Percentiles rank a stretch among this genome's conserved stretches.
phyloP scores from a whole-genome alignment of 768 basidiomycete genomes.

The Lactifluus piperatus region DNA sequence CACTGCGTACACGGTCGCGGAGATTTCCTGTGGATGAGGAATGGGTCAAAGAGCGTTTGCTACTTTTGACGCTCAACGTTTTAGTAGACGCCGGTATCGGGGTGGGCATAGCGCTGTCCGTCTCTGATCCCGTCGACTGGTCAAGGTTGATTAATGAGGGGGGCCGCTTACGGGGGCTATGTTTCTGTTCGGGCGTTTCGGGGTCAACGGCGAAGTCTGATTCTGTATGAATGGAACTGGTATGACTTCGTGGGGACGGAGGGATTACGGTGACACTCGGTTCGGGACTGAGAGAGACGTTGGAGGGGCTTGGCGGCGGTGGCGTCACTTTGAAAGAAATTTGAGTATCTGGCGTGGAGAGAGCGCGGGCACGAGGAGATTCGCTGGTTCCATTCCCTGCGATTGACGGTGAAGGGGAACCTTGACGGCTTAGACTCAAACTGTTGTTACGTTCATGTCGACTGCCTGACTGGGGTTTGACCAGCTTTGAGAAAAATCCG shows the following conservation, averaged over 20 bases:
- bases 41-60: constrained; percentile 4
- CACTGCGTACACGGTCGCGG: constrained; percentile 14
- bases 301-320: background rate
- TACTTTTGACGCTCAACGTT: background rate
- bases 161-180: constrained; percentile 10
- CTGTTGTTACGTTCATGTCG: background rate
- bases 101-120: constrained; percentile 12
- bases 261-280: constrained; percentile 29
- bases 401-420: background rate
- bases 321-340: background rate
- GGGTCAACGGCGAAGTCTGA: constrained; percentile 1
- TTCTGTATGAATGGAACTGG: constrained; percentile 20
- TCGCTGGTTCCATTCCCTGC: background rate
- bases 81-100: constrained; percentile 8
- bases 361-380: background rate
- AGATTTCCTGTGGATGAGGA: constrained; percentile 18
- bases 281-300: constrained; percentile 21
- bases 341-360: background rate
- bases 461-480: background rate
- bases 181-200: constrained; percentile 6
- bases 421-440: background rate
- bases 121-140: background rate
- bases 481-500: constrained; percentile 7
- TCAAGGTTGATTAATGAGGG: constrained; percentile 8
- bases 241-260: constrained; percentile 25